phyloP scores from a whole-genome alignment of 768 basidiomycete species.

The Fomitopsis pulvina region DNA sequence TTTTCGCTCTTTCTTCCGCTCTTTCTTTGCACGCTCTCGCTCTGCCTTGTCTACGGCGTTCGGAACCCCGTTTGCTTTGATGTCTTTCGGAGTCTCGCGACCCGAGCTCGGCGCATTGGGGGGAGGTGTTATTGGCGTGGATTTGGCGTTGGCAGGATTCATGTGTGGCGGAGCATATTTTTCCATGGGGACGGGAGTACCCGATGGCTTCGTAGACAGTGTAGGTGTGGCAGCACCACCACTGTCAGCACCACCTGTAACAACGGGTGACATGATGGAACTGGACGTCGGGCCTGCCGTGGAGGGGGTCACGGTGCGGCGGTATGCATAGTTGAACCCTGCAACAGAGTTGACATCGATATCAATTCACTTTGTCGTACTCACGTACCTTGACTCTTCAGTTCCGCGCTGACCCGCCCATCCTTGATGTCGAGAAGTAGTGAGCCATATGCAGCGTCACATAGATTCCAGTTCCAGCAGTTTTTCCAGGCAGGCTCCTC shows the following conservation, averaged over 20 bases:
- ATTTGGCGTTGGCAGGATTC: conserved; percentile 13
- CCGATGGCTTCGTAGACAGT: conserved; percentile 18
- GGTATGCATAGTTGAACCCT: conserved; percentile 97
- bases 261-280: conserved; percentile 47
- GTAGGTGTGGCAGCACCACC: conserved; percentile 28
- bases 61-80: conserved; percentile 30
- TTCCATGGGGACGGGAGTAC: conserved; percentile 20
- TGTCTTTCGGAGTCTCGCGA: conserved; percentile 29
- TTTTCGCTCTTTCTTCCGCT: conserved; percentile 59
- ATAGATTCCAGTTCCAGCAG: conserved; percentile 98
- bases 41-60: conserved; percentile 42
- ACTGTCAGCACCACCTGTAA: conserved; percentile 26
- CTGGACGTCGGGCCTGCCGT: conserved; percentile 53
- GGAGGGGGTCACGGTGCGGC: conserved; percentile 55
- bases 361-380: not conserved
- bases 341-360: not conserved
- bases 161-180: conserved; percentile 31
- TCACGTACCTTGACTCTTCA: conserved; percentile 80
- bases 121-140: conserved; percentile 20
- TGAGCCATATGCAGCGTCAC: conserved; percentile 90
- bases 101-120: conserved; percentile 23
- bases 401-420: conserved; percentile 85
- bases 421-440: conserved; percentile 87
- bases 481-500: conserved; percentile 98
- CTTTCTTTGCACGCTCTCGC: conserved; percentile 51